Evolutionary conservation across 2,329 filamentous ascomycete species (phyloP), one percentile per base, ranked within the genome.

Genomic region (Sclerotiophoma versabilis): DNA sequence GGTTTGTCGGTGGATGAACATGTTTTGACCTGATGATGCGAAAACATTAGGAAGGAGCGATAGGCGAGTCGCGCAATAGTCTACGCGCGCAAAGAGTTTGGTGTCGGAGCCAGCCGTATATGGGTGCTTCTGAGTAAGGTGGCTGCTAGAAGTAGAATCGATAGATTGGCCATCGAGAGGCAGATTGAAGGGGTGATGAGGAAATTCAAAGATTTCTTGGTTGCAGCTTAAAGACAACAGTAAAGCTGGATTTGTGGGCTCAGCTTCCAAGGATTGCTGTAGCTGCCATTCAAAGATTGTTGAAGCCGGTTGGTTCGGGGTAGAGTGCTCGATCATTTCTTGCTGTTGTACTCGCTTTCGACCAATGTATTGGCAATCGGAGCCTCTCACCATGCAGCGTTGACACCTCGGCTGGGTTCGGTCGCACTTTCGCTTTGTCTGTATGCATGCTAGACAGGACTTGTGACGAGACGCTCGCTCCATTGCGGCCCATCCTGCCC

Each of bases 361-460:
- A 2, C 53, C 58, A 11, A 49, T 36, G 20, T 63, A 61, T 10
- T 57, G 19, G 14, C 60, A 63, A 2, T 53, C 55, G 15, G 45
- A 37, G 7, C 22, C 36, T 43, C 55, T 59, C n/a, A 53, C 47
- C 22, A 51, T 37, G 27, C 60, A 63, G 14, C 60, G 60, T 29
- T 49, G 52, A 25, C 60, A 63, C n/a, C 29, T 49, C 9, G 60
- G 60, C 15, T 30, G 29, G 14, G 17, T 45, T 44, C 54, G 50
- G 38, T 61, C 60, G 48, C 60, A 63, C 20, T 49, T 60, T 25
- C 58, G 49, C 45, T 63, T 63, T 2, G 53, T 49, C 27, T 51
- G 58, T 7, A 63, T 48, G 22, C 60, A 63, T 12, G 49, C 49
- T 9, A 54, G n/a, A 27, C 60, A 63, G 17, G 58, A 60, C 27